Evolutionary conservation across 768 basidiomycete genomes (phyloP).

Genomic region (Leccinellum rugosiceps): DNA sequence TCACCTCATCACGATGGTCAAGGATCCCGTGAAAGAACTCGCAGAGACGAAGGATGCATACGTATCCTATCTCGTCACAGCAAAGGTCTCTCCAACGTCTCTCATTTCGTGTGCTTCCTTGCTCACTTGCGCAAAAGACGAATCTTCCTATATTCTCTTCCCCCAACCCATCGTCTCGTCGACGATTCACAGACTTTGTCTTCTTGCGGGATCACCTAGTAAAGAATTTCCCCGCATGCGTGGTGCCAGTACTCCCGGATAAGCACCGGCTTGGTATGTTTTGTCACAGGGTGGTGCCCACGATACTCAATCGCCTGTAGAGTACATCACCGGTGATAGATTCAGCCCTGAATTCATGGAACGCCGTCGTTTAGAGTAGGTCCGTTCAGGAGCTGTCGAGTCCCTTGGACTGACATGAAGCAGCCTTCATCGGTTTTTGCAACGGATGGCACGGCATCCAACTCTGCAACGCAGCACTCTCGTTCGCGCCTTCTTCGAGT

Average conservation of each 20-base stretch:
- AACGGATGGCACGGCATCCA: slow-evolving; percentile 90
- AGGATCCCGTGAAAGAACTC: slow-evolving; percentile 93
- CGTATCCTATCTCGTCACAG: slow-evolving; percentile 89
- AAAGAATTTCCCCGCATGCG: slow-evolving; percentile 93
- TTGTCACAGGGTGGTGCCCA: not conserved
- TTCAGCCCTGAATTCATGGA: slow-evolving; percentile 99
- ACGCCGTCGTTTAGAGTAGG: slow-evolving; percentile 82
- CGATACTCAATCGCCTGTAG: slow-evolving; percentile 38
- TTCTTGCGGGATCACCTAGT: slow-evolving; percentile 87
- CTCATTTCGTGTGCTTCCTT: not conserved
- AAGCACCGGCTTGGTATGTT: slow-evolving; percentile 91
- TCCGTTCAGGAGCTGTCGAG: slow-evolving; percentile 3
- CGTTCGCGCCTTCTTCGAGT: slow-evolving; percentile 92
- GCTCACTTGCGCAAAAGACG: slow-evolving; percentile 54
- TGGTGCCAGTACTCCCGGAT: slow-evolving; percentile 95
- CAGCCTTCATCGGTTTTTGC: slow-evolving; percentile 90
- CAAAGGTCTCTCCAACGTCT: slow-evolving; percentile 58
- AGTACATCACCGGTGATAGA: slow-evolving; percentile 96
- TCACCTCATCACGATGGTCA: slow-evolving; percentile 75
- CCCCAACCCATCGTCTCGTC: slow-evolving; percentile 67
- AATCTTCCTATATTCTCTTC: slow-evolving; percentile 85
- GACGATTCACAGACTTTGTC: slow-evolving; percentile 96
- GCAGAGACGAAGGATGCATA: slow-evolving; percentile 97
- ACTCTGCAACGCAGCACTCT: slow-evolving; percentile 89
- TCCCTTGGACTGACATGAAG: slow-evolving; percentile 2